phyloP scores from a whole-genome alignment of 192 early-diverging fungal genomes.

The Haplosporangium gracile region DNA sequence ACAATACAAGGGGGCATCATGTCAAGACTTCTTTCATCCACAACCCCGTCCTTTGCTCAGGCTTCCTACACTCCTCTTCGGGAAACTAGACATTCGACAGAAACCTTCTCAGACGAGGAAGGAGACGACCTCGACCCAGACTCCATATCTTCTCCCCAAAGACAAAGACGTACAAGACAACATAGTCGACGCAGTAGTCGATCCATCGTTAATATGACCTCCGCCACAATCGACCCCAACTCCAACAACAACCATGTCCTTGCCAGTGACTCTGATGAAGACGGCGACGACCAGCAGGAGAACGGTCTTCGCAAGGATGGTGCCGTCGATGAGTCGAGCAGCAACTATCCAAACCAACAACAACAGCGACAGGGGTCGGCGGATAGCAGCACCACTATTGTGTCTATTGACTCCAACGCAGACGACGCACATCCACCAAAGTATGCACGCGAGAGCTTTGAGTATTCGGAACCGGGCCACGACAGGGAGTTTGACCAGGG shows the following conservation, averaged over 20 bases:
- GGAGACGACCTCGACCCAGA: conserved; percentile 51
- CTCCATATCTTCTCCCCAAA: conserved; percentile 25
- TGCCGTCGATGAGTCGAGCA: not conserved
- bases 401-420: conserved; percentile 20
- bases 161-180: not conserved
- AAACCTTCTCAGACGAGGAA: conserved; percentile 19
- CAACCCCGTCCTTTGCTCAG: conserved; percentile 38
- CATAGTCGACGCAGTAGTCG: not conserved
- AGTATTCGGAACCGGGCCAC: conserved; percentile 24
- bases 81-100: conserved; percentile 27
- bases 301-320: not conserved
- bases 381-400: conserved; percentile 35
- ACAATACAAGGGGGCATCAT: not conserved
- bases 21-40: conserved; percentile 47
- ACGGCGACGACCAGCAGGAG: not conserved
- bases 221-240: not conserved
- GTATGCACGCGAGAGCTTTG: conserved; percentile 36
- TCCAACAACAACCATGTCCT: not conserved
- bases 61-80: conserved; percentile 34
- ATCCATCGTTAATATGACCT: not conserved
- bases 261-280: conserved; percentile 12
- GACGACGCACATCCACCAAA: conserved; percentile 20
- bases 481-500: conserved; percentile 2
- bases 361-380: conserved; percentile 13
- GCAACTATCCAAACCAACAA: not conserved